Conservation (phyloP, 371 early-diverging fungal genomes). For the Thermomucor indicae-seudaticae region DNA sequence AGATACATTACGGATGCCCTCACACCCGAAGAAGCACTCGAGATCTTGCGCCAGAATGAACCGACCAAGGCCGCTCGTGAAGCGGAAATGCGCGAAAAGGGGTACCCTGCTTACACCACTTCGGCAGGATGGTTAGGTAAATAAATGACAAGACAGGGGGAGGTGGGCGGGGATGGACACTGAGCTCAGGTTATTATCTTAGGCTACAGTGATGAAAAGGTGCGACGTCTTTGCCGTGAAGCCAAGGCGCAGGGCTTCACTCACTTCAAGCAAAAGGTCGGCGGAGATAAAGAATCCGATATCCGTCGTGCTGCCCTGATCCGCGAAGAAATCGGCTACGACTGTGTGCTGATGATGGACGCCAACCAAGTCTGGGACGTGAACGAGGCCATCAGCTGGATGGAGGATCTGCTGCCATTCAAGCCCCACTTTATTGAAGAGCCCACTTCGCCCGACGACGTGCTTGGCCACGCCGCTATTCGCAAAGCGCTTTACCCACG, state of each 20-base stretch:
- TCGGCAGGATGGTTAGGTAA: conserved; percentile 54
- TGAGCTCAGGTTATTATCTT: not conserved
- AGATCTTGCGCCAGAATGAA: conserved; percentile 29
- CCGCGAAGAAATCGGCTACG: conserved; percentile 49
- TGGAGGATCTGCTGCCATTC: conserved; percentile 45
- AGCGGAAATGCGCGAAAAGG: conserved; percentile 31
- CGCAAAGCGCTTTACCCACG: conserved; percentile 47
- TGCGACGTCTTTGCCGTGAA: conserved; percentile 33
- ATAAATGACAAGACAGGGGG: not conserved
- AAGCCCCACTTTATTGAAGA: conserved; percentile 54
- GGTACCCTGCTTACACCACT: conserved; percentile 48
- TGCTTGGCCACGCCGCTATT: conserved; percentile 47
- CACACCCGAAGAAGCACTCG: conserved; percentile 47
- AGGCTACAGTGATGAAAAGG: conserved; percentile 52
- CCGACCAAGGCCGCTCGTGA: conserved; percentile 33
- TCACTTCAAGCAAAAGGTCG: conserved; percentile 52
- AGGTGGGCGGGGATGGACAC: not conserved
- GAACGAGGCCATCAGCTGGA: conserved; percentile 50
- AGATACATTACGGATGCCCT: conserved; percentile 53
- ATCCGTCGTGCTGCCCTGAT: conserved; percentile 47
- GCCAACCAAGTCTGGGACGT: conserved; percentile 60
- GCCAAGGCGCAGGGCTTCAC: conserved; percentile 44
- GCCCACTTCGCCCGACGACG: conserved; percentile 52
- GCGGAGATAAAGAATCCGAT: conserved; percentile 37
- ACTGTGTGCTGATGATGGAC: conserved; percentile 51